phyloP scores from a whole-genome alignment of 768 basidiomycete species.

The Coprinopsis strossmayeri region DNA sequence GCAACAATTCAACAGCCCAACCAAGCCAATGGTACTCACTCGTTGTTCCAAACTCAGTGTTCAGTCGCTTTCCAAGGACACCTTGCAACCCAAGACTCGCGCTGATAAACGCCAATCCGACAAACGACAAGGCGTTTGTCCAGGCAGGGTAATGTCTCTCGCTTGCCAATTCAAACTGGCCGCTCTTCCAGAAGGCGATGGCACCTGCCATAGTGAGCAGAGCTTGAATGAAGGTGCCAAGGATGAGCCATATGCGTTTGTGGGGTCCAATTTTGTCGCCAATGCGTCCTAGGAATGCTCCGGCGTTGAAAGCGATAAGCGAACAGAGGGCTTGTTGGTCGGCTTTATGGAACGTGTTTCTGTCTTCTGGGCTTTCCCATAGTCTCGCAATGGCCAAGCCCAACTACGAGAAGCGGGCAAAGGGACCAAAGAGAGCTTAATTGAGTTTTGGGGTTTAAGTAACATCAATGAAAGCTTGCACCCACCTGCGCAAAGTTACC shows the following conservation, averaged over 20 bases:
- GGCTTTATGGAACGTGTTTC: slow-evolving; percentile 63
- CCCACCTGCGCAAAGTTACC: slow-evolving; percentile 66
- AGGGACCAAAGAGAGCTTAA: not conserved
- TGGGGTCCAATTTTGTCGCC: slow-evolving; percentile 76
- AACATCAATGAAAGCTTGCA: not conserved
- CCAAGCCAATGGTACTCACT: slow-evolving; percentile 36
- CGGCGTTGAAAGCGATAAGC: slow-evolving; percentile 68
- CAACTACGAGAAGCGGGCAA: slow-evolving; percentile 38
- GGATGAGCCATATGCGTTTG: slow-evolving; percentile 68
- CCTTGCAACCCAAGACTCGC: slow-evolving; percentile 82
- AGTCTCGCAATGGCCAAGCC: slow-evolving; percentile 76
- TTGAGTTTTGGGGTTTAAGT: not conserved
- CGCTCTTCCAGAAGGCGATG: slow-evolving; percentile 65
- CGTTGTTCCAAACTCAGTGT: slow-evolving; percentile 74
- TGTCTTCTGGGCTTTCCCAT: slow-evolving; percentile 49
- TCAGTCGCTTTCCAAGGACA: slow-evolving; percentile 75
- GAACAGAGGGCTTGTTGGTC: slow-evolving; percentile 83
- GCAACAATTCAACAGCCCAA: not conserved
- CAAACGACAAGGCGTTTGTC: slow-evolving; percentile 60
- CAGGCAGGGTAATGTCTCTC: slow-evolving; percentile 61
- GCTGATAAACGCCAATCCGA: slow-evolving; percentile 73
- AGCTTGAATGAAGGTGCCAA: slow-evolving; percentile 68
- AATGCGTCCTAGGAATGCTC: slow-evolving; percentile 74
- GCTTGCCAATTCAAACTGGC: slow-evolving; percentile 46
- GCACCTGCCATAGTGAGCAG: slow-evolving; percentile 72